Conservation (phyloP, 169 alveolate species). For the Plasmodium yoelii region DNA sequence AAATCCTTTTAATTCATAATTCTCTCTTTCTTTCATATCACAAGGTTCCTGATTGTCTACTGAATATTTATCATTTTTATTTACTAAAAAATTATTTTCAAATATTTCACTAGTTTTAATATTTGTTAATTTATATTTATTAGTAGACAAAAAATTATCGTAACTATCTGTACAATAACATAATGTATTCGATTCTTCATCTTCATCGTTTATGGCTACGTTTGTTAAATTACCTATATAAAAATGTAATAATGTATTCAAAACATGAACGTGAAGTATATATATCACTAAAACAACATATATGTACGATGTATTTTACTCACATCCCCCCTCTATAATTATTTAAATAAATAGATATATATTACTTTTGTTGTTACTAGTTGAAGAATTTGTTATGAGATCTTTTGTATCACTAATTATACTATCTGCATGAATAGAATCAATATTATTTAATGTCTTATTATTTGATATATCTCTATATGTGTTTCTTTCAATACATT, state of each 20-base stretch:
- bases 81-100: conserved; percentile 22
- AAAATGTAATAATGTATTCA: not conserved
- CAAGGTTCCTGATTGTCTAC: not conserved
- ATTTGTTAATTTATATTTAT: conserved; percentile 17
- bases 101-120: conserved; percentile 44
- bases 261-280: too few relatives aligned
- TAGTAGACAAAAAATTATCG: conserved; percentile 12
- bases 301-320: not conserved
- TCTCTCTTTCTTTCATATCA: not conserved
- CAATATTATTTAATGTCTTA: conserved; percentile 10
- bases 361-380: conserved; percentile 7
- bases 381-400: not conserved
- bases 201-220: not conserved
- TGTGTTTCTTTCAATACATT: conserved; percentile 6
- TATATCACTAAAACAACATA: too few relatives aligned
- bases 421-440: not conserved
- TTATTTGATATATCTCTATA: not conserved
- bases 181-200: not conserved
- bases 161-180: not conserved
- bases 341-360: not conserved
- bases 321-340: conserved; percentile 1
- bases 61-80: not conserved
- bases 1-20: conserved; percentile 11
- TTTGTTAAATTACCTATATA: not conserved
- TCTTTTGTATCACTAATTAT: not conserved